These are phyloP conservation scores for Tuber magnatum DNA, from an alignment of 495 filamentous ascomycete species.

Conservation along the genomic window DNA sequence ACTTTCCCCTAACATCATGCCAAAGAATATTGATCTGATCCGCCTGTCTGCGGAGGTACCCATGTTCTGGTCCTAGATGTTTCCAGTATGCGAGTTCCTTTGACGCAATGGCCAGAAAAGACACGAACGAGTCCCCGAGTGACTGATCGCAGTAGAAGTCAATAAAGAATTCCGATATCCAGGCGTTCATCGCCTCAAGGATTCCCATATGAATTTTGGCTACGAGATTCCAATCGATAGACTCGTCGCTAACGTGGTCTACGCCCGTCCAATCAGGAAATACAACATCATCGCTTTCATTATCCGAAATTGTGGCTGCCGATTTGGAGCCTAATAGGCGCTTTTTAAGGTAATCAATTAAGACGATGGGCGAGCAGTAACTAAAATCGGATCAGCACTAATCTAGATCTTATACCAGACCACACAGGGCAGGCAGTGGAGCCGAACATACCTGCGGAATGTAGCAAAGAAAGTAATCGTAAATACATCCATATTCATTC, in stretches of 20 bases:
- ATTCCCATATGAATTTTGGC: conserved; percentile 42
- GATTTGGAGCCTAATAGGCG: conserved; percentile 42
- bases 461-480: conserved; percentile 43
- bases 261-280: conserved; percentile 43
- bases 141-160: conserved; percentile 41
- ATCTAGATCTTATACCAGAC: not conserved
- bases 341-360: conserved; percentile 42
- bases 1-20: conserved; percentile 38
- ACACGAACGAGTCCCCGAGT: conserved; percentile 38
- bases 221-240: conserved; percentile 41
- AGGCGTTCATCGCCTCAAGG: conserved; percentile 39
- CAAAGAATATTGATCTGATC: conserved; percentile 39
- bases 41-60: conserved; percentile 32
- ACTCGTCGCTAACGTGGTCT: conserved; percentile 36
- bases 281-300: conserved; percentile 42
- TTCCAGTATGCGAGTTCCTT: conserved; percentile 39
- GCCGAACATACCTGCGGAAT: conserved; percentile 38
- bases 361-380: conserved; percentile 41
- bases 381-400: conserved; percentile 22
- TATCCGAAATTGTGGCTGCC: conserved; percentile 35
- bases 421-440: not conserved
- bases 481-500: conserved; percentile 43
- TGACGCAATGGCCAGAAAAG: conserved; percentile 38
- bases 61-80: conserved; percentile 23
- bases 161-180: conserved; percentile 41